Conservation (phyloP, 768 basidiomycete species). For the Fomitopsis pulvina region DNA sequence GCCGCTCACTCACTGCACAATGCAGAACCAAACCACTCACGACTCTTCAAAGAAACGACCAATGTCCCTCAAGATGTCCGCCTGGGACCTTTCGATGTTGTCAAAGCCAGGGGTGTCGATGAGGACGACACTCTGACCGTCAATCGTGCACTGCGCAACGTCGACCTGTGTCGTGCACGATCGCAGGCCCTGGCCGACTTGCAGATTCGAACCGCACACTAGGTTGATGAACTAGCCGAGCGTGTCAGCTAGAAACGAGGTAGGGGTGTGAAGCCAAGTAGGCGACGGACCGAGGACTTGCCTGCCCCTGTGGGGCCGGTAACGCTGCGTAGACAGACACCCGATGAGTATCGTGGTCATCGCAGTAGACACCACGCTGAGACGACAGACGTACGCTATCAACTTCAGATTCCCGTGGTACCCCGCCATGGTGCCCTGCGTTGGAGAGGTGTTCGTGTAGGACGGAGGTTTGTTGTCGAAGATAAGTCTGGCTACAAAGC, state of each 20-base stretch:
- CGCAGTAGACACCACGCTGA: neutral
- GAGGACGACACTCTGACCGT: constrained; percentile 11
- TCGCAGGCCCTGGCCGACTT: constrained; percentile 11
- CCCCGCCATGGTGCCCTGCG: neutral
- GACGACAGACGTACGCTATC: neutral
- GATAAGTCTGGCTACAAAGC: no score
- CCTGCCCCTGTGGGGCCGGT: constrained; percentile 19
- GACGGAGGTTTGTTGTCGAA: no score
- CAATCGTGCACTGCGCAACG: constrained; percentile 7
- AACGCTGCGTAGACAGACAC: constrained; percentile 7
- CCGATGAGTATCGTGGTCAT: neutral
- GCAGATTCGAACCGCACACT: constrained; percentile 12
- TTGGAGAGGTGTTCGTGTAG: no score
- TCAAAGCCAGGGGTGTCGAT: constrained; percentile 21
- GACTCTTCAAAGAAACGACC: neutral
- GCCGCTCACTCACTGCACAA: no score
- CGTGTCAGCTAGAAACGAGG: neutral
- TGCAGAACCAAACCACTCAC: neutral
- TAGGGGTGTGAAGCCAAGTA: neutral
- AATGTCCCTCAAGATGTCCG: neutral
- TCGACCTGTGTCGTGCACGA: constrained; percentile 16
- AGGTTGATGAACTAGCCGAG: constrained; percentile 18
- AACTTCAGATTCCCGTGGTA: neutral
- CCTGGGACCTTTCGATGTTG: constrained; percentile 8
- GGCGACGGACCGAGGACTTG: constrained; percentile 14